Conservation (phyloP, 768 basidiomycete species). For the Tylopilus sp. region DNA sequence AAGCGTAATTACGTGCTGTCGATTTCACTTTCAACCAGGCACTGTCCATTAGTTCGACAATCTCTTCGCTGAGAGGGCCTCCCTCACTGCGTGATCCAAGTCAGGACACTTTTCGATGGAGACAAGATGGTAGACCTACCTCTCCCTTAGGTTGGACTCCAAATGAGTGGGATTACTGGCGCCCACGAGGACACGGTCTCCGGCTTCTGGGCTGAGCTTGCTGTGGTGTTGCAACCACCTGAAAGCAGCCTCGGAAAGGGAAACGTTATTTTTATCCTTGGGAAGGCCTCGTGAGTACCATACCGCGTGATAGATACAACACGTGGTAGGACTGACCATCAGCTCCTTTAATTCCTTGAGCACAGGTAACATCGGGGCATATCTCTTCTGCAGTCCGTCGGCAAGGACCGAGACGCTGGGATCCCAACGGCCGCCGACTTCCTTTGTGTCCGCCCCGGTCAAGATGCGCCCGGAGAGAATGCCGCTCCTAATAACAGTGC, state of each 20-base stretch:
- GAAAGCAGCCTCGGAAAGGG: conserved; percentile 14
- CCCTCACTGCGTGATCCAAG: neutral
- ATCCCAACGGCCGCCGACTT: conserved; percentile 11
- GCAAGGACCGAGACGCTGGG: conserved; percentile 3
- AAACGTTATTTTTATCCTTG: conserved; percentile 10
- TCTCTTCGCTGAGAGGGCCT: conserved; percentile 6
- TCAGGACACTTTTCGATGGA: neutral
- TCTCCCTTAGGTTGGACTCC: conserved; percentile 23
- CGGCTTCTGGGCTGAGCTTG: conserved; percentile 8
- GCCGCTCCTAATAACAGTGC: conserved; percentile 9
- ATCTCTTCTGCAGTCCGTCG: neutral
- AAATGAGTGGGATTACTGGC: conserved; percentile 34
- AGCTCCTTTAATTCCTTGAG: conserved; percentile 15
- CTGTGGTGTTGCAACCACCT: conserved; percentile 25
- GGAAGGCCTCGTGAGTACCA: neutral
- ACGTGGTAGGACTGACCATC: conserved; percentile 6
- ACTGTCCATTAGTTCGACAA: neutral
- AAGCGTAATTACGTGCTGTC: neutral
- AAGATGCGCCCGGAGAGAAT: conserved; percentile 10
- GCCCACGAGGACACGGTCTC: conserved; percentile 36
- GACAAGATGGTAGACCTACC: neutral
- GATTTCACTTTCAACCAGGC: conserved; percentile 9
- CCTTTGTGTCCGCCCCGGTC: conserved; percentile 4
- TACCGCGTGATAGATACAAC: neutral
- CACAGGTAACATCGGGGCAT: conserved; percentile 11